phyloP scores from a whole-genome alignment of 2,329 filamentous ascomycete species.

The Knufia petricola region DNA sequence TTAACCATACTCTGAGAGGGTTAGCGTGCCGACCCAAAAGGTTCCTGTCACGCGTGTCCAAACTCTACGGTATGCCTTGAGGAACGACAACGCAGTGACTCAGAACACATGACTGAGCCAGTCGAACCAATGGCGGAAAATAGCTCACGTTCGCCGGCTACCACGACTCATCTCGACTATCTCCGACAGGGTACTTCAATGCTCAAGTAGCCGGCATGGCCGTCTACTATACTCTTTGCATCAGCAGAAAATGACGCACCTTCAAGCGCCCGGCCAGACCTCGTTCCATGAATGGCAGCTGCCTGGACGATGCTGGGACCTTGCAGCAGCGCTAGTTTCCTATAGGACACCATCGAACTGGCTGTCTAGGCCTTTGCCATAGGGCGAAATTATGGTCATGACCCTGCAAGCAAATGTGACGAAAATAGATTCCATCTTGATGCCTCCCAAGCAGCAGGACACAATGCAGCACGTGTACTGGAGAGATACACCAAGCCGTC shows the following conservation, averaged over 20 bases:
- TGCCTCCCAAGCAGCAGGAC: background rate
- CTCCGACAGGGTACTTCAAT: no score
- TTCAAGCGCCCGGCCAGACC: background rate
- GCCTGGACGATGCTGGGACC: conserved; percentile 5
- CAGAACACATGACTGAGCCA: no score
- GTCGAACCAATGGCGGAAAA: no score
- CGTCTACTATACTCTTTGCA: background rate
- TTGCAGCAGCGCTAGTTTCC: background rate
- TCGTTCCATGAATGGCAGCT: background rate
- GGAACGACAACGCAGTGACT: no score
- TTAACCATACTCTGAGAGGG: background rate
- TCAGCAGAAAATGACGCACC: background rate
- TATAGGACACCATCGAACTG: conserved; percentile 2
- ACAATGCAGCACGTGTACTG: background rate
- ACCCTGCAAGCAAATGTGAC: background rate
- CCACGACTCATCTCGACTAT: no score
- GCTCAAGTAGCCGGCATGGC: background rate
- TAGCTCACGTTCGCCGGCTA: no score
- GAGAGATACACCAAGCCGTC: background rate
- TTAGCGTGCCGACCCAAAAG: no score
- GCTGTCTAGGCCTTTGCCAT: background rate
- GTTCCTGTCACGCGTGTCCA: no score
- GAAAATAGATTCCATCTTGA: background rate
- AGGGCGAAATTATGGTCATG: conserved; percentile 4
- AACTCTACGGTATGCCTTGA: no score